phyloP scores from a whole-genome alignment of 148 eudicot genomes.

The Simmondsia chinensis region DNA sequence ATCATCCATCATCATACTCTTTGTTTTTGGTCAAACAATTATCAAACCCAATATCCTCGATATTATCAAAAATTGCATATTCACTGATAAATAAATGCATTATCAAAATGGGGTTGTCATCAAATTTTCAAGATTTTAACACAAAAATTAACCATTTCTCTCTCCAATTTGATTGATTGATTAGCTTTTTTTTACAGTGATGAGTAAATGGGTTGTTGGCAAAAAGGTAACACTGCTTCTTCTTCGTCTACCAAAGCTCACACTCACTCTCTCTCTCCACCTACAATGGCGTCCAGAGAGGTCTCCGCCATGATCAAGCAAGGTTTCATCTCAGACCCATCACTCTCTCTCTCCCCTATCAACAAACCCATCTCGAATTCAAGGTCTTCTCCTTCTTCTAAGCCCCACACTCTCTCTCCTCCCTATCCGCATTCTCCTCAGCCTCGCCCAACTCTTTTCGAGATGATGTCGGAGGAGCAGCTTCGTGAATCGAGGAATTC shows the following conservation, averaged over 20 bases:
- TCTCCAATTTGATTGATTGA: too few relatives aligned
- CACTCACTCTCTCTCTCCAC: neutral
- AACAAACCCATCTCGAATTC: constrained; percentile 8
- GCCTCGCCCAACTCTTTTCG: constrained; percentile 68
- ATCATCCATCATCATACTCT: too few relatives aligned
- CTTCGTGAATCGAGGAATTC: constrained; percentile 37
- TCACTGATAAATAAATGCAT: too few relatives aligned
- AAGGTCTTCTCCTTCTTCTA: constrained; percentile 14
- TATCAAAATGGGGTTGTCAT: too few relatives aligned
- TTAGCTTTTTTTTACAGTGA: too few relatives aligned
- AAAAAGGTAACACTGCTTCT: too few relatives aligned
- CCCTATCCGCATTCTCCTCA: constrained; percentile 30
- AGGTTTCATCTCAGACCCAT: constrained; percentile 27
- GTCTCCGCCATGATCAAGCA: constrained; percentile 28
- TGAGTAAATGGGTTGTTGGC: too few relatives aligned
- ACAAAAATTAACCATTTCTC: too few relatives aligned
- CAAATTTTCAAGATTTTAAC: too few relatives aligned
- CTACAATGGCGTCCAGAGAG: constrained; percentile 23
- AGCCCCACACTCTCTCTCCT: constrained; percentile 19
- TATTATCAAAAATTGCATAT: too few relatives aligned
- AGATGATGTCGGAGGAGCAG: constrained; percentile 76
- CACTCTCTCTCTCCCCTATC: constrained; percentile 15
- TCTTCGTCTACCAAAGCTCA: constrained; percentile 1
- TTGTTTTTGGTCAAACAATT: too few relatives aligned
- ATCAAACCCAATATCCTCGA: too few relatives aligned